Evolutionary conservation across 1,139 yeast species (phyloP).

Genomic region (Candida anutae): DNA sequence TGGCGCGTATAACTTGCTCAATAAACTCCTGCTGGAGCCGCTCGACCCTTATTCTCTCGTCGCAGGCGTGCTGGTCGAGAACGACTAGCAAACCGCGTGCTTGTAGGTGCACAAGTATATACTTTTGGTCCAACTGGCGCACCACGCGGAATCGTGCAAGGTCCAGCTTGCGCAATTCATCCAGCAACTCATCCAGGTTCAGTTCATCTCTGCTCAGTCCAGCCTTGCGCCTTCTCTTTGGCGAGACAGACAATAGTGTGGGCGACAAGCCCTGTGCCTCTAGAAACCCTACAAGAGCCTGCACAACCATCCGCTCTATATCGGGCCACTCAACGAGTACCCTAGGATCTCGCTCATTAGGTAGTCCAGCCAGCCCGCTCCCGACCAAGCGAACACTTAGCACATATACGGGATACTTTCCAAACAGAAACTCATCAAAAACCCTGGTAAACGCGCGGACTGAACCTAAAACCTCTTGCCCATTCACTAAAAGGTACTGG

Average conservation of each 20-base stretch:
- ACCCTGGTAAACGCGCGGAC: too few species aligned
- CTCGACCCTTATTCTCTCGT: conserved; percentile 61
- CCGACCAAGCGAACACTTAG: too few species aligned
- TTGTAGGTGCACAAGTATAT: conserved; percentile 23
- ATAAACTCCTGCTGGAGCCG: conserved; percentile 25
- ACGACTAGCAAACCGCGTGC: conserved; percentile 21
- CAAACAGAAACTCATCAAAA: too few species aligned
- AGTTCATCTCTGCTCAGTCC: conserved; percentile 5
- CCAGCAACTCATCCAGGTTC: background rate
- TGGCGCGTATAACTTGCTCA: conserved; percentile 7
- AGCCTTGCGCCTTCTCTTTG: conserved; percentile 12
- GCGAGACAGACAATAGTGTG: too few species aligned
- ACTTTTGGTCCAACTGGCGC: conserved; percentile 52
- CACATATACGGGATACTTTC: too few species aligned
- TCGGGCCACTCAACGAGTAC: too few species aligned
- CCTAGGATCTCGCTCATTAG: too few species aligned
- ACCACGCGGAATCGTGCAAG: conserved; percentile 10
- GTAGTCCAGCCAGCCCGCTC: too few species aligned
- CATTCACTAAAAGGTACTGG: conserved; percentile 45
- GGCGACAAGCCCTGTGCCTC: too few species aligned
- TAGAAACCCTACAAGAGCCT: too few species aligned
- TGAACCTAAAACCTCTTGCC: too few species aligned
- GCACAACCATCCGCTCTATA: too few species aligned
- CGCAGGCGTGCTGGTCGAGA: conserved; percentile 76
- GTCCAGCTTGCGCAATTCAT: background rate